Conservation (phyloP, 108 stramenopile genomes). For the Tribonema minus region DNA sequence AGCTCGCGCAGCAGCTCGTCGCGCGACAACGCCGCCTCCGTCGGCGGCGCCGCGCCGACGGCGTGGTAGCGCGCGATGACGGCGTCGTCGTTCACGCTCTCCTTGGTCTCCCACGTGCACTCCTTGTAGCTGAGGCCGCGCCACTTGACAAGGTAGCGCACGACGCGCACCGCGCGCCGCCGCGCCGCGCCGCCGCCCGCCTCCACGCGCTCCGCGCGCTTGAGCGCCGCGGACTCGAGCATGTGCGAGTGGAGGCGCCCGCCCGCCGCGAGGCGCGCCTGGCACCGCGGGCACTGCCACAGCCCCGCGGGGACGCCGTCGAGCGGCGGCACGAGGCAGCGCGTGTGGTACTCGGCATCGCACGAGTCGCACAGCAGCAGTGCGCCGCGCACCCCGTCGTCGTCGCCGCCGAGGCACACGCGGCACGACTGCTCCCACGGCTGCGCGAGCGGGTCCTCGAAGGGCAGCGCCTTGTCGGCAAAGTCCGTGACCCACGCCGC, state of each 20-base stretch:
- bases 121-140: constrained; percentile 82
- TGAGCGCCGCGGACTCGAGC: neutral
- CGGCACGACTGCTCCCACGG: constrained; percentile 52
- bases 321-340: constrained; percentile 1
- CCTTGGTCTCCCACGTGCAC: constrained; percentile 89
- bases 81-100: constrained; percentile 68
- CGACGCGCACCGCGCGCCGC: constrained; percentile 19
- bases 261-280: constrained; percentile 9
- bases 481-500: constrained; percentile 53
- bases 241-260: constrained; percentile 24
- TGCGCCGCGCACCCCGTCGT: neutral
- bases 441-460: constrained; percentile 40
- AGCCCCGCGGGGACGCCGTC: constrained; percentile 14
- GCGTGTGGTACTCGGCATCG: constrained; percentile 39
- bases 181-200: neutral
- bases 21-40: constrained; percentile 39
- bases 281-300: constrained; percentile 46
- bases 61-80: constrained; percentile 36
- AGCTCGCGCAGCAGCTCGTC: constrained; percentile 42
- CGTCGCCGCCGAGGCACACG: constrained; percentile 8
- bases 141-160: constrained; percentile 89
- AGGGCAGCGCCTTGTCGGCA: constrained; percentile 37
- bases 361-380: constrained; percentile 33
- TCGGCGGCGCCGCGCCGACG: constrained; percentile 28
- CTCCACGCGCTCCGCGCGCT: neutral